Conservation (phyloP, 2,329 filamentous ascomycete genomes). For the Davidsoniella virescens region DNA sequence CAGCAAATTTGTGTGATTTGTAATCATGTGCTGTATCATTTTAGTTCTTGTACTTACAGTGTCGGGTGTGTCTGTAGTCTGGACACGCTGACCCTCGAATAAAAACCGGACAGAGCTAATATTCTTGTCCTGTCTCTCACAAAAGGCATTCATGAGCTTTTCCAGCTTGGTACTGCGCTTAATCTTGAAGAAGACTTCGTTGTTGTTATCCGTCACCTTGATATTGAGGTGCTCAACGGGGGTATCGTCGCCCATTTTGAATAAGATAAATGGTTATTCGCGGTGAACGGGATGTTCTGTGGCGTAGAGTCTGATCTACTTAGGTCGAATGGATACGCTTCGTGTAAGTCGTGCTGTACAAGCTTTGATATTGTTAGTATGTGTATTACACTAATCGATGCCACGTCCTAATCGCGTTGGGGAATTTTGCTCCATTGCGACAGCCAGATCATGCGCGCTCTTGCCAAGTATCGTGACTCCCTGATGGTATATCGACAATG, state of each 20-base stretch:
- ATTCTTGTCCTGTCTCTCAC: constrained; percentile 85
- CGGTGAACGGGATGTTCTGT: constrained; percentile 32
- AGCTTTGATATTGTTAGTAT: too few relatives aligned
- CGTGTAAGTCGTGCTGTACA: too few relatives aligned
- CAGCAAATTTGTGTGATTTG: neutral
- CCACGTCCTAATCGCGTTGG: too few relatives aligned
- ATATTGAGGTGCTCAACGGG: constrained; percentile 84
- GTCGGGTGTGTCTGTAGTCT: constrained; percentile 78
- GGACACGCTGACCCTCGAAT: constrained; percentile 88
- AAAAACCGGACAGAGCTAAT: constrained; percentile 75
- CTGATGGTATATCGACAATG: too few relatives aligned
- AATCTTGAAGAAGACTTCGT: constrained; percentile 99
- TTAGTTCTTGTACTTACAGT: constrained; percentile 44
- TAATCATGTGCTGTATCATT: neutral
- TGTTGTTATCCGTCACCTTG: constrained; percentile 98
- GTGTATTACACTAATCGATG: too few relatives aligned
- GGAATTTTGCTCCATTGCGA: too few relatives aligned
- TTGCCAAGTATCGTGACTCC: too few relatives aligned
- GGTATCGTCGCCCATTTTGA: constrained; percentile 20
- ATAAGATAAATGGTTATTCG: constrained; percentile 24
- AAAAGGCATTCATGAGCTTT: constrained; percentile 97
- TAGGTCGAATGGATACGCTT: too few relatives aligned
- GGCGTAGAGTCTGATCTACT: neutral
- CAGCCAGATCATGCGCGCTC: too few relatives aligned
- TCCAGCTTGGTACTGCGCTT: constrained; percentile 91